Base-by-base conservation (phyloP, 2,329 filamentous ascomycete species). In the Fusarium sp. region DNA sequence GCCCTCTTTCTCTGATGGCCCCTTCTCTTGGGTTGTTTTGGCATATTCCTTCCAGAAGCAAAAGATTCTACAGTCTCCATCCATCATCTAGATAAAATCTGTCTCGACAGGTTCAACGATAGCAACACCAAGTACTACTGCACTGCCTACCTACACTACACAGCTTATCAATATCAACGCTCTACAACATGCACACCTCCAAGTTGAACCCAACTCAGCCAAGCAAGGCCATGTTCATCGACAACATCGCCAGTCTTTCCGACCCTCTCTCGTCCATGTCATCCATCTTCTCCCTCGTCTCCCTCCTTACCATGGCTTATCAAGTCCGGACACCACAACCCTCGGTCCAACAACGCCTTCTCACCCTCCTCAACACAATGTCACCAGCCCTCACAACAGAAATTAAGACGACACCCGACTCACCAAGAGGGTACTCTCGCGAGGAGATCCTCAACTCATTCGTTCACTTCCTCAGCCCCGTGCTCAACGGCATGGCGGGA, bases 401-500 rank as follows among this genome's bases (percentile, higher is more conserved):
- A 20, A 33, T 50, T 25, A 59, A 65, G 9, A 40, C 20, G 6
- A 18, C 33, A 27, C 46, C 54, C 29, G 53, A 56, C 18, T 42
- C 38, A 23, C 18, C 38, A 42, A 42, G 38, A 13, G 53, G 55
- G 9, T 74, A 75, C 68, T 67, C 70, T 3, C 70, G 75, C 29
- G 68, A 74, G n/a, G 74, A 78, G 54, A 62, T 76, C 23, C 54
- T 74, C 53, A 71, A 75, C 64, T 80, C 78, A 2, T 80, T 79
- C 56, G 63, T 77, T 29, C 73, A 74, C 29, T 75, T 75, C 56
- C 64, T 75, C 38, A 75, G 72, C 60, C 73, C 78, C 10, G 77
- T 80, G 11, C 78, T 80, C 60, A 78, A 76, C 62, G 78, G 78
- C 36, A 71, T 79, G 68, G 76, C 77, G 4, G 78, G 78, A 14